Evolutionary conservation across 805 yeast species (phyloP), one percentile per base, ranked within the genome.

Genomic region (Candida montana): DNA sequence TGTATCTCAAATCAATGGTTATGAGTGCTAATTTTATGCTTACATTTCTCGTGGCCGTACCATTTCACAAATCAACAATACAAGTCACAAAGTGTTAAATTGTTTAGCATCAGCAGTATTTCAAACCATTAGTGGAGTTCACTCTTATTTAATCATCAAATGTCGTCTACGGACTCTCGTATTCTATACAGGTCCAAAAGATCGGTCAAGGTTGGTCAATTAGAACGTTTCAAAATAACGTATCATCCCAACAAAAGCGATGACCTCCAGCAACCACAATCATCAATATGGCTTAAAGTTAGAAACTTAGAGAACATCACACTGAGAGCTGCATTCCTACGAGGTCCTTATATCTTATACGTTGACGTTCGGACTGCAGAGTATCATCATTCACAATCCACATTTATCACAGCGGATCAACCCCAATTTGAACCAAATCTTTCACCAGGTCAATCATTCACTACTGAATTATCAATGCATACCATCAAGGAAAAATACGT

Each of bases 311-410:
- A 83, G 50, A 75, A 75, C 50, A 49, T 80, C 1, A 71, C 84
- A 0, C 49, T 77, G 41, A 59, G 91, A 39, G 90, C 95, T 0
- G 90, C 88, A 0, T 81, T 76, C 50, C 58, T 85, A 15, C 75
- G 84, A 43, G 95, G 91, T 0, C 95, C 95, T 0, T 84, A 74
- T 50, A 69, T 79, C n/a, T 52, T 85, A 1, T 85, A 85, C 54
- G 83, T 77, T 31, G 95, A 85, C 59, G 75, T 86, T 27, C 63
- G 78, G 38, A 63, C 79, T 0, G 68, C 58, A 3, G 81, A 75
- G 7, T 85, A 72, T 52, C 69, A 74, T 36, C 78, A 72, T 44
- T 61, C 72, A 4, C 63, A 70, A 41, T 51, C 62, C 16, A 70
- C 71, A 17, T 81, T 81, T 52, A 71, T 83, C 12, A 79, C 90